Conservation (phyloP, 23 red algal genomes). For the Gracilaria caudata region DNA sequence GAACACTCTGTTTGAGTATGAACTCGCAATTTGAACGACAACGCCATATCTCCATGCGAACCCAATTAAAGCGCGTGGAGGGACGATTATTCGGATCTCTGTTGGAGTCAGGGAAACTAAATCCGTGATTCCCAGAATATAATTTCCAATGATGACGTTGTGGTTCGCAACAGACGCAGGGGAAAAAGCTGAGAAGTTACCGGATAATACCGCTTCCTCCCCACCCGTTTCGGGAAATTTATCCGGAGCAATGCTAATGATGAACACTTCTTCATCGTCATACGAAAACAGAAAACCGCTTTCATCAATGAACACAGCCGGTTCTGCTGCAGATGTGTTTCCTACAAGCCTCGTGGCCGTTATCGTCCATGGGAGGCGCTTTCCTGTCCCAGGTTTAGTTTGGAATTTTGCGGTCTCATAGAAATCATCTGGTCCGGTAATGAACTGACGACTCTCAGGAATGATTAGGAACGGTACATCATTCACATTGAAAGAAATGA, state of each 20-base stretch:
- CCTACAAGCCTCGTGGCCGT: conserved; percentile 11
- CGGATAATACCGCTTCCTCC: conserved; percentile 27
- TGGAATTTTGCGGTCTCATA: conserved; percentile 66
- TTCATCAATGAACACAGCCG: conserved; percentile 38
- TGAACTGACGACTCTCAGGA: conserved; percentile 26
- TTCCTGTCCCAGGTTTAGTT: conserved; percentile 63
- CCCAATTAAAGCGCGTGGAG: conserved; percentile 18
- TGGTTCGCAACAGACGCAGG: conserved; percentile 3
- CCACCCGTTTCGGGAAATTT: conserved; percentile 35
- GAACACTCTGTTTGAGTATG: conserved; percentile 21
- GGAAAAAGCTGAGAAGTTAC: conserved; percentile 38
- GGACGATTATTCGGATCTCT: conserved; percentile 25
- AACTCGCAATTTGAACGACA: conserved; percentile 45
- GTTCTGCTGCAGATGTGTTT: conserved; percentile 10
- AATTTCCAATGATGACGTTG: conserved; percentile 31
- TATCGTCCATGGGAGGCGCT: conserved; percentile 60
- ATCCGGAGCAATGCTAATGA: conserved; percentile 31
- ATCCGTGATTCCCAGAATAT: neutral
- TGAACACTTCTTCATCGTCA: conserved; percentile 28
- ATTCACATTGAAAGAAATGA: conserved; percentile 58
- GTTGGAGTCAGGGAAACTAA: conserved; percentile 4
- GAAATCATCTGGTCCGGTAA: conserved; percentile 46
- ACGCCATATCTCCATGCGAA: conserved; percentile 40
- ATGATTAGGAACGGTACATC: conserved; percentile 42
- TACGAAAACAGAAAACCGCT: conserved; percentile 64